Evolutionary conservation across 2,329 filamentous ascomycete species (phyloP).

Genomic region (Lasiodiplodia theobromae): DNA sequence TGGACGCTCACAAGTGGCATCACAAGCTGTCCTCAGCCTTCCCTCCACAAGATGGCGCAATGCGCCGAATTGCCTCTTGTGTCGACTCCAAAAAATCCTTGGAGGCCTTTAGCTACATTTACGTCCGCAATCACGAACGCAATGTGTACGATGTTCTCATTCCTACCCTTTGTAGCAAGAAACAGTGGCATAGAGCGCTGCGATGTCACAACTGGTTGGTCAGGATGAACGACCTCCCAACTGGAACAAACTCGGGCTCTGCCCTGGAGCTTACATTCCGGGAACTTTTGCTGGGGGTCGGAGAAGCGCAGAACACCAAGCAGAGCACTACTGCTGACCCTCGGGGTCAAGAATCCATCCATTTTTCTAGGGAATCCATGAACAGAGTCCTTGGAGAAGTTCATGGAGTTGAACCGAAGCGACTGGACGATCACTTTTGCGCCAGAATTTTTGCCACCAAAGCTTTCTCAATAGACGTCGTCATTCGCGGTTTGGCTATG

Average conservation of each 20-base stretch:
- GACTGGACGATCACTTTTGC: constrained; percentile 68
- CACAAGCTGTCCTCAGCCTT: constrained; percentile 5
- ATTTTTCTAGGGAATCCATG: constrained; percentile 34
- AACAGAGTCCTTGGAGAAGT: constrained; percentile 40
- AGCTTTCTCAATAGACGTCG: constrained; percentile 74
- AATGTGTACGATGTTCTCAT: constrained; percentile 52
- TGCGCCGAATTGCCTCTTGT: constrained; percentile 16
- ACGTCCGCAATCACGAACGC: constrained; percentile 44
- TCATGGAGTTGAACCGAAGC: constrained; percentile 48
- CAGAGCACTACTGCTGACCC: not conserved
- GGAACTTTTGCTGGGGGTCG: not conserved
- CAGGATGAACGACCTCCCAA: not conserved
- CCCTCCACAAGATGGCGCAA: not conserved
- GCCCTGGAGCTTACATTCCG: not conserved
- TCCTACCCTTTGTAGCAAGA: not conserved
- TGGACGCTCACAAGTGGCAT: constrained; percentile 26
- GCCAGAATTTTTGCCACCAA: constrained; percentile 83
- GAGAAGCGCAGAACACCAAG: not conserved
- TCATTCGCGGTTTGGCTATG: constrained; percentile 72
- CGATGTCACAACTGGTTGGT: constrained; percentile 21
- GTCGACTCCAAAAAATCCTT: constrained; percentile 32
- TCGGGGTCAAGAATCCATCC: not conserved
- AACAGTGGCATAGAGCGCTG: not conserved
- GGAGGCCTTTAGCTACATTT: constrained; percentile 46
- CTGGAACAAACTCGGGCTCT: not conserved